phyloP scores from a whole-genome alignment of 345 rosid species.

The Conringia planisiliqua region DNA sequence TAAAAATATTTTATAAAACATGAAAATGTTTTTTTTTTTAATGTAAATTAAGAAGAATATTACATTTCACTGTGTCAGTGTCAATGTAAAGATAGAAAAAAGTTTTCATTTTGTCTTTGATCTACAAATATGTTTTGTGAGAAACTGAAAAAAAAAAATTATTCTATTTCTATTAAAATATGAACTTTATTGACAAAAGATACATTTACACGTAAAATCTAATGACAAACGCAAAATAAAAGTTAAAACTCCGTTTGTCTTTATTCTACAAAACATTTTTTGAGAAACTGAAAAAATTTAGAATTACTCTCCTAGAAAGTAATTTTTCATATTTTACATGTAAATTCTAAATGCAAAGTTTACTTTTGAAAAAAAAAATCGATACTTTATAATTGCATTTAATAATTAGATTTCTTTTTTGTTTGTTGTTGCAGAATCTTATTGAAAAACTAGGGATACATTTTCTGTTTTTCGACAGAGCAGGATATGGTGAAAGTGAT shows the following conservation, averaged over 20 bases:
- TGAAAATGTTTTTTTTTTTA: background rate
- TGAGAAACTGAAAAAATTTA: too few species aligned
- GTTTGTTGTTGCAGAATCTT: slow-evolving; percentile 45
- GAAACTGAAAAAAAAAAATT: background rate
- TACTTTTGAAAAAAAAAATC: background rate
- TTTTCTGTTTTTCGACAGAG: slow-evolving; percentile 67
- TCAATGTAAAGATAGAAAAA: background rate
- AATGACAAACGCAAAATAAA: too few species aligned
- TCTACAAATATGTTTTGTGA: background rate
- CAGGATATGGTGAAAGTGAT: slow-evolving; percentile 96
- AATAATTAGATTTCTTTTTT: background rate
- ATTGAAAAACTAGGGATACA: slow-evolving; percentile 61
- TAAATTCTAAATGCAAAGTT: background rate
- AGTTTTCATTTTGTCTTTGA: background rate
- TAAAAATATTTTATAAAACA: background rate
- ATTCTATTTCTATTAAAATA: too few species aligned
- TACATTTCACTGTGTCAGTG: background rate
- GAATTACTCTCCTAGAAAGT: background rate
- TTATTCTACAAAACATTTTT: too few species aligned
- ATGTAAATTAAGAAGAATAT: background rate
- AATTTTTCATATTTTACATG: background rate
- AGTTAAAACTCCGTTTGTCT: too few species aligned
- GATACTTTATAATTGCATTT: background rate
- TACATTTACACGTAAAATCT: too few species aligned
- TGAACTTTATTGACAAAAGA: too few species aligned